A percentile compares a stretch with the other conserved stretches of the same genome.
These are phyloP conservation scores for Nephromyces sp. DNA, from an alignment of 169 alveolate genomes.

Conservation along the genomic window DNA sequence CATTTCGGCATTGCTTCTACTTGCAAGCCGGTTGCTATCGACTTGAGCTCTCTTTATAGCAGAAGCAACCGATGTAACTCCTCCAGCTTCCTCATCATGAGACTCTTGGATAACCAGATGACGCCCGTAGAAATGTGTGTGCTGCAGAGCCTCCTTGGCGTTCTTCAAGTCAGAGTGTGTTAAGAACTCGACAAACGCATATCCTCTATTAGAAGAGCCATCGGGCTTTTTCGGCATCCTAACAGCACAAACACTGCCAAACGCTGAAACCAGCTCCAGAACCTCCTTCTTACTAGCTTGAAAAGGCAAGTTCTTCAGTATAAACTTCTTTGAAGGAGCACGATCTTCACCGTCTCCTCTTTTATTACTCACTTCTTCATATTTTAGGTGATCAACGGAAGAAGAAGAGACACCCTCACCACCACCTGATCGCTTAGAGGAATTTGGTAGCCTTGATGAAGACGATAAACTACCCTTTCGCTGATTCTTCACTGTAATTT, in stretches of 20 bases:
- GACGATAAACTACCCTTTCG: too few species aligned
- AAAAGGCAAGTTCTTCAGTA: slow-evolving; percentile 86
- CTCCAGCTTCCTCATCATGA: slow-evolving; percentile 26
- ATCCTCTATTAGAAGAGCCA: slow-evolving; percentile 63
- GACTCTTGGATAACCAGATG: slow-evolving; percentile 77
- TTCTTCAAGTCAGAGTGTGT: slow-evolving; percentile 70
- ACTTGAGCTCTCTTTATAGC: neutral
- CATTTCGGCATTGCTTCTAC: too few species aligned
- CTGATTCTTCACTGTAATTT: too few species aligned
- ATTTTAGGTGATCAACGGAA: neutral
- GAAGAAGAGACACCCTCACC: too few species aligned
- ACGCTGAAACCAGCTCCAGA: slow-evolving; percentile 70
- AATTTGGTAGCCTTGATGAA: too few species aligned
- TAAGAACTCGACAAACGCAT: slow-evolving; percentile 82
- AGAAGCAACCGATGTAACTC: neutral
- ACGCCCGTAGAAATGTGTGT: slow-evolving; percentile 85
- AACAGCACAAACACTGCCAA: slow-evolving; percentile 66
- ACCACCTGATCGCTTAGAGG: too few species aligned
- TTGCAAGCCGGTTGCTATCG: neutral
- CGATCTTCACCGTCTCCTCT: neutral
- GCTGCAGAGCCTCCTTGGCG: slow-evolving; percentile 75
- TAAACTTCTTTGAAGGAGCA: slow-evolving; percentile 60
- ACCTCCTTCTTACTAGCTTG: slow-evolving; percentile 84
- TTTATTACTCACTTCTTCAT: neutral
- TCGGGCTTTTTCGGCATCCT: slow-evolving; percentile 82